Base-by-base conservation (phyloP, 768 basidiomycete genomes). In the Gymnopilus junonius region DNA sequence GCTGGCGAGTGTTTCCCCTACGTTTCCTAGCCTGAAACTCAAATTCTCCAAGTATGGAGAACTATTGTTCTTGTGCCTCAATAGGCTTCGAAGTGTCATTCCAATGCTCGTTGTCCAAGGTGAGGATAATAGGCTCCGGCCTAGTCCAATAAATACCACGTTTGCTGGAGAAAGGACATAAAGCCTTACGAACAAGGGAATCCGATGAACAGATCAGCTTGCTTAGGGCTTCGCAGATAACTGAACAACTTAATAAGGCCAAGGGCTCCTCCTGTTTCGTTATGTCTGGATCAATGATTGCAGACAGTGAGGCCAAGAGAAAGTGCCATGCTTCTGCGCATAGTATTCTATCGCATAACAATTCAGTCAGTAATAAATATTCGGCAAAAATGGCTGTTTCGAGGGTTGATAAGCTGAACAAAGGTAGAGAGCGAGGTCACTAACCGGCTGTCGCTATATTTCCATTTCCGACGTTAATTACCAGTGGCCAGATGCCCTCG, bases 241-340 rank as follows among this genome's bases (percentile, higher is more conserved):
- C 71, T 8, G 85, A 80, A 51, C 79, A 79, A 10, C 83, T 73
- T 29, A 87, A 65, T 46, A 88, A 66, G 10, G 83, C 83, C 25
- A 89, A 74, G 2, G 83, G 75, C 61, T 84, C 83, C 29, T 85
- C 80, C 35, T 83, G 82, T 27, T 73, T 78, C n/a, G 73, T 34
- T 59, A 82, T 80, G 42, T 82, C 73, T 25, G 73, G 77, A n/a
- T 79, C 75, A 32, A 85, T 67, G 35, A 87, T 82, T 37, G 85
- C 73, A 6, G 87, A 65, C 6, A 87, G 67, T 1, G 77, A 73
- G 56, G 86, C 83, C 29, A 83, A 73, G 55, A 92, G 70, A 68
- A 83, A 79, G 46, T 83, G 77, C 83, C 86, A 87, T 46, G 81
- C 79, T 68, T 89, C 88, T 10, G 80, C 75, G 59, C 75, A 75